A percentile compares a stretch with the other conserved stretches of the same genome.
These are phyloP conservation scores for Epichloe aotearoae DNA, from an alignment of 2,329 filamentous ascomycete species.

Conservation along the genomic window DNA sequence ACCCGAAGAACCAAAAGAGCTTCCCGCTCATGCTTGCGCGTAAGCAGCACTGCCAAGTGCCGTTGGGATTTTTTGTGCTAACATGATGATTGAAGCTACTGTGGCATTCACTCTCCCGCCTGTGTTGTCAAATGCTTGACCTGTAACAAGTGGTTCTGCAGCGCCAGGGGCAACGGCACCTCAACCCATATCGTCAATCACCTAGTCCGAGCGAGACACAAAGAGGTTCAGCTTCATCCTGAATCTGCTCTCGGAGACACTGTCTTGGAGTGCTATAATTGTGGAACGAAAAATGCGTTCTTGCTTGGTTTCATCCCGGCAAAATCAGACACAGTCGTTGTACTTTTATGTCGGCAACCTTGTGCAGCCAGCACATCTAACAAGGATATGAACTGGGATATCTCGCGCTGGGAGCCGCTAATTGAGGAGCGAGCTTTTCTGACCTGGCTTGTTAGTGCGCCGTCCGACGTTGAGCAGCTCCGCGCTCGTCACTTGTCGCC, in stretches of 20 bases:
- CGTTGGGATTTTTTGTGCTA: not conserved
- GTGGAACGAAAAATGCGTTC: slow-evolving; percentile 98
- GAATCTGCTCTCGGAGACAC: slow-evolving; percentile 89
- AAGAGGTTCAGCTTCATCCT: slow-evolving; percentile 95
- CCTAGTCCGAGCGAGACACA: slow-evolving; percentile 90
- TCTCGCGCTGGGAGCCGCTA: slow-evolving; percentile 90
- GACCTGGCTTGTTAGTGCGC: slow-evolving; percentile 79
- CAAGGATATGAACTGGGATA: slow-evolving; percentile 99
- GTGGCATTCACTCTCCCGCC: slow-evolving; percentile 89
- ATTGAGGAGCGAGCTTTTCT: slow-evolving; percentile 95
- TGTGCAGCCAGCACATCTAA: slow-evolving; percentile 90
- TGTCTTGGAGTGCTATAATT: slow-evolving; percentile 96
- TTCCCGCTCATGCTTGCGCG: slow-evolving; percentile 92
- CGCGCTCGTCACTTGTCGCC: slow-evolving; percentile 86
- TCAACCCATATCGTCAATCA: slow-evolving; percentile 98
- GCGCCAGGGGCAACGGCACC: slow-evolving; percentile 87
- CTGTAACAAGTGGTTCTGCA: slow-evolving; percentile 99
- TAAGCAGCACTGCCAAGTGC: slow-evolving; percentile 32
- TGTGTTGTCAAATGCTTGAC: slow-evolving; percentile 92
- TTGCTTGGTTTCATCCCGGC: slow-evolving; percentile 95
- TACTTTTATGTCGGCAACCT: slow-evolving; percentile 89
- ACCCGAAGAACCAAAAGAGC: slow-evolving; percentile 71
- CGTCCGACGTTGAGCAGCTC: slow-evolving; percentile 89
- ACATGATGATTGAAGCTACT: slow-evolving; percentile 49
- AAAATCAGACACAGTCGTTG: slow-evolving; percentile 96